phyloP scores from a whole-genome alignment of 2,329 filamentous ascomycete species.

The Nigrospora osmanthi region DNA sequence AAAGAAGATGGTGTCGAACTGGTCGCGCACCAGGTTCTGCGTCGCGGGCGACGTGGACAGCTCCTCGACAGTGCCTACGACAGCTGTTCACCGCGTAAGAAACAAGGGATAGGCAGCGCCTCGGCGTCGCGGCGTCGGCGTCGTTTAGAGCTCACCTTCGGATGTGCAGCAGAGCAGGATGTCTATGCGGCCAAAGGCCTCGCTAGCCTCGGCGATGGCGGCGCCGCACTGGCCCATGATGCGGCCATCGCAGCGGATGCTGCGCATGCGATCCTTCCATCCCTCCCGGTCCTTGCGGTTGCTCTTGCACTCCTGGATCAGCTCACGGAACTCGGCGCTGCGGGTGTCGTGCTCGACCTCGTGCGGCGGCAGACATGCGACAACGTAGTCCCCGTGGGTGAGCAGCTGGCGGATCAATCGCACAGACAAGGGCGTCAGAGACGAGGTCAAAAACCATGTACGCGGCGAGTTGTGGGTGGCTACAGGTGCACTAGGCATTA shows the following conservation, averaged over 20 bases:
- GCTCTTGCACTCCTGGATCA: conserved; percentile 64
- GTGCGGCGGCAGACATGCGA: conserved; percentile 70
- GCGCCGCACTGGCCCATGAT: conserved; percentile 68
- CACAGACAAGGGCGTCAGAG: conserved; percentile 76
- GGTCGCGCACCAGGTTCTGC: conserved; percentile 73
- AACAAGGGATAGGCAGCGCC: not conserved
- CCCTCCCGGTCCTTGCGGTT: conserved; percentile 58
- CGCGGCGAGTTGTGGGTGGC: conserved; percentile 67
- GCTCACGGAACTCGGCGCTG: conserved; percentile 70
- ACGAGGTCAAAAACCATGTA: conserved; percentile 88
- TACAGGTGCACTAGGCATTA: conserved; percentile 40
- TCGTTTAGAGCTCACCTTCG: conserved; percentile 50
- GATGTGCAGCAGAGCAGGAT: conserved; percentile 85
- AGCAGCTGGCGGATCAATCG: conserved; percentile 75
- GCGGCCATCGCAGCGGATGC: conserved; percentile 56
- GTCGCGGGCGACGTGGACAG: conserved; percentile 66
- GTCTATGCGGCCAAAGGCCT: conserved; percentile 79
- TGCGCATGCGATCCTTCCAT: conserved; percentile 71
- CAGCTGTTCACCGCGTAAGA: conserved; percentile 40
- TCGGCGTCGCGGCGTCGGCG: no score
- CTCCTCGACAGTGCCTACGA: conserved; percentile 89
- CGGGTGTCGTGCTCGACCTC: conserved; percentile 73
- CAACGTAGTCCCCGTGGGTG: conserved; percentile 85
- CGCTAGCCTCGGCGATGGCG: conserved; percentile 78
- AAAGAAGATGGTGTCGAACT: conserved; percentile 94